phyloP scores from a whole-genome alignment of 2,329 filamentous ascomycete genomes.

The Ceratocystis eucalypticola region DNA sequence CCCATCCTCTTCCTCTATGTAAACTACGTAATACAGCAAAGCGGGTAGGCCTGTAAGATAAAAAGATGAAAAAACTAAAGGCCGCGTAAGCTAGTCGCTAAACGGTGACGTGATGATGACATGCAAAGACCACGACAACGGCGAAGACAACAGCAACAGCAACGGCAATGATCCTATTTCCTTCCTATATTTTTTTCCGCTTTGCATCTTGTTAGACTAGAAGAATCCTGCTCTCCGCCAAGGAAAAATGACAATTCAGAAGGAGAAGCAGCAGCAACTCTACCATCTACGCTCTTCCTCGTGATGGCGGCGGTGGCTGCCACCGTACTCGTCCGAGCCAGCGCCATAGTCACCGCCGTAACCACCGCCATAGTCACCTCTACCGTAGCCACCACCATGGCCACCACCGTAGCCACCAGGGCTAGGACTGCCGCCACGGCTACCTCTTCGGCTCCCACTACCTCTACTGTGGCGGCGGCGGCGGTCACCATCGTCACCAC shows the following conservation, averaged over 20 bases:
- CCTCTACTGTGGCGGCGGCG: slow-evolving; percentile 8
- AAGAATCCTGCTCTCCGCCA: not conserved
- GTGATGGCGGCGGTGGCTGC: slow-evolving; percentile 13
- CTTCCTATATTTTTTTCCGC: not conserved
- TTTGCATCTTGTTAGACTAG: too few species aligned
- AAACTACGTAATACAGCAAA: too few species aligned
- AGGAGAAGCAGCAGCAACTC: slow-evolving; percentile 13
- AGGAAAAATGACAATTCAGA: not conserved
- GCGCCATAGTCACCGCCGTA: slow-evolving; percentile 19
- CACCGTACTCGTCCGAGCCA: slow-evolving; percentile 8
- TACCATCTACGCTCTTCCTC: slow-evolving; percentile 19
- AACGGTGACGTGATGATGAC: too few species aligned
- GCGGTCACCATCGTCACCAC: slow-evolving; percentile 20
- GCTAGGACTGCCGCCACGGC: slow-evolving; percentile 23
- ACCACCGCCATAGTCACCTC: slow-evolving; percentile 21
- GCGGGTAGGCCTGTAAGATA: too few species aligned
- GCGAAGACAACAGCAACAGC: too few species aligned
- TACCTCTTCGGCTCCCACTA: slow-evolving; percentile 20
- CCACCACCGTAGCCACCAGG: slow-evolving; percentile 19
- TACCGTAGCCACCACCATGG: slow-evolving; percentile 10
- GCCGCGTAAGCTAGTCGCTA: not conserved
- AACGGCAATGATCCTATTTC: not conserved
- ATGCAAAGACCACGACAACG: too few species aligned
- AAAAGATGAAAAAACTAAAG: not conserved
- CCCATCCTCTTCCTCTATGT: not conserved